phyloP scores from a whole-genome alignment of 176 grass and related monocot species.

The Tillandsia fasciculata region DNA sequence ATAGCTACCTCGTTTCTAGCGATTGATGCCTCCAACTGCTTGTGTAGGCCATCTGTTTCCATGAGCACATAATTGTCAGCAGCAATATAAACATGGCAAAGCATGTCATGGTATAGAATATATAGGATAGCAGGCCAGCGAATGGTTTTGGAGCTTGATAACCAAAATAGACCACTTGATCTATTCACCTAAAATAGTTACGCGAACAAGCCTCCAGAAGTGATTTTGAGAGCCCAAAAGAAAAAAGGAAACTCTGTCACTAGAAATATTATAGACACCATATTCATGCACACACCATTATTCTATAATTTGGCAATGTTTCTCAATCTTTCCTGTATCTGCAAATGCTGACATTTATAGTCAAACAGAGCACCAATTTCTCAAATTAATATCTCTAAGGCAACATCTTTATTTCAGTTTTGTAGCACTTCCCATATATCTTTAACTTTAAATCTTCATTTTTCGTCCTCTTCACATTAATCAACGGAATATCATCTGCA shows the following conservation, averaged over 20 bases:
- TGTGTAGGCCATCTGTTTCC: slow-evolving; percentile 83
- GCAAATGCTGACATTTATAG: not conserved
- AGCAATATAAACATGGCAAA: slow-evolving; percentile 14
- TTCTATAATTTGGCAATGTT: not conserved
- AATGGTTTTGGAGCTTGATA: not conserved
- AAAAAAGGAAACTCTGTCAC: not conserved
- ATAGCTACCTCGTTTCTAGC: slow-evolving; percentile 76
- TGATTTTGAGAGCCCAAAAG: not conserved
- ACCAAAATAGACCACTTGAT: not conserved
- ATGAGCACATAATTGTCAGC: slow-evolving; percentile 35
- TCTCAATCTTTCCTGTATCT: not conserved
- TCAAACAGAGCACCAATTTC: not conserved
- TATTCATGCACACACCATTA: not conserved
- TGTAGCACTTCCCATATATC: not conserved
- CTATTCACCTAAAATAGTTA: not conserved
- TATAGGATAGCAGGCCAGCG: not conserved
- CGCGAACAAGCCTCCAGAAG: not conserved
- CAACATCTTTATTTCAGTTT: not conserved
- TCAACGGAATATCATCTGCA: too few species aligned
- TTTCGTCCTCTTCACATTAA: too few species aligned
- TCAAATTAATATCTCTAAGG: too few species aligned
- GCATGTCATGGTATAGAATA: slow-evolving; percentile 20
- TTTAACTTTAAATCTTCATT: too few species aligned
- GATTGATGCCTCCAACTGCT: slow-evolving; percentile 82
- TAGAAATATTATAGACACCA: not conserved